These are phyloP conservation scores for Saprolegnia parasitica DNA, from an alignment of 352 stramenopile species.

Conservation along the genomic window DNA sequence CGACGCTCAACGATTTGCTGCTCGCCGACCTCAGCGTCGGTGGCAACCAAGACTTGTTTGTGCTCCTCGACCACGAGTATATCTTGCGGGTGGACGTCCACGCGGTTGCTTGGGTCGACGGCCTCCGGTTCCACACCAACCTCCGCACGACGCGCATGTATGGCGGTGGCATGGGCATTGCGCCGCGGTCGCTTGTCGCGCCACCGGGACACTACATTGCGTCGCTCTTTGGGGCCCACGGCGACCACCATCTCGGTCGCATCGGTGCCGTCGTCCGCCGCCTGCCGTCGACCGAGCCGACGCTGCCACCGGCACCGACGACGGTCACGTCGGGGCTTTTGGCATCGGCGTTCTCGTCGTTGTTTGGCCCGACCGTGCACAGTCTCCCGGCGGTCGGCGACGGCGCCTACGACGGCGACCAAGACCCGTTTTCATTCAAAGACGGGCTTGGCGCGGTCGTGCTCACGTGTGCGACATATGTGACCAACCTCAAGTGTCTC, in stretches of 20 bases:
- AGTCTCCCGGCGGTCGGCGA: background rate
- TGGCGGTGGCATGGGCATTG: slow-evolving; percentile 27
- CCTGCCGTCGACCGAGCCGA: background rate
- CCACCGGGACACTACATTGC: slow-evolving; percentile 34
- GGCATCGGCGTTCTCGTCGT: background rate
- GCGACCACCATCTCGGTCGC: background rate
- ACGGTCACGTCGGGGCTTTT: background rate
- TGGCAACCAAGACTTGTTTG: slow-evolving; percentile 18
- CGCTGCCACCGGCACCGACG: background rate
- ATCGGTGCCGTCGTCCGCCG: background rate
- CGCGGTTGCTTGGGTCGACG: slow-evolving; percentile 22
- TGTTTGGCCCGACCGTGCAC: slow-evolving; percentile 25
- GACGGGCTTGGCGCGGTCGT: slow-evolving; percentile 31
- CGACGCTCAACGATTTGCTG: slow-evolving; percentile 18
- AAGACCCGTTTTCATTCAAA: slow-evolving; percentile 33
- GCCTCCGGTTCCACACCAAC: slow-evolving; percentile 35
- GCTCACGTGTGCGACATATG: slow-evolving; percentile 26
- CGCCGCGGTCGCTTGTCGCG: slow-evolving; percentile 32
- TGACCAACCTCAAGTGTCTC: slow-evolving; percentile 32
- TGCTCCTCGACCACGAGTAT: slow-evolving; percentile 18
- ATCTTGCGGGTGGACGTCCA: slow-evolving; percentile 8
- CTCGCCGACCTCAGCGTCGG: background rate
- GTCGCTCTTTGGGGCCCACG: slow-evolving; percentile 10
- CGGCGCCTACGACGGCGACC: slow-evolving; percentile 27
- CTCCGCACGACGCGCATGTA: slow-evolving; percentile 36